Conservation (phyloP, 108 stramenopile genomes). For the Epipyxis sp. region DNA sequence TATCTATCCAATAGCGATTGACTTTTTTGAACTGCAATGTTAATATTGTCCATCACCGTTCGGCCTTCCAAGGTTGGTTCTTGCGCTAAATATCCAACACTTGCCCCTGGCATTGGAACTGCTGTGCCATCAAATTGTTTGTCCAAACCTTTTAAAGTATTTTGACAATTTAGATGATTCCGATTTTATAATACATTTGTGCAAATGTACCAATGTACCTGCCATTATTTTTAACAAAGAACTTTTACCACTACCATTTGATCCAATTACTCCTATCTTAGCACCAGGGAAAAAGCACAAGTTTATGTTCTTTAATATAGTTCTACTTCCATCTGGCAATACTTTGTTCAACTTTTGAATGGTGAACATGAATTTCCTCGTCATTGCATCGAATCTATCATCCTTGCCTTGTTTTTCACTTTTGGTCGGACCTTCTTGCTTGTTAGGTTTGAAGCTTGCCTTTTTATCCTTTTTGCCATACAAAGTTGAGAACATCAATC, state of each 20-base stretch:
- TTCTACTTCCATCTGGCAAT: conserved; percentile 66
- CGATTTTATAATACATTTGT: too few species aligned
- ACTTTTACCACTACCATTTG: conserved; percentile 50
- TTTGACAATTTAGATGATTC: too few species aligned
- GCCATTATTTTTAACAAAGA: conserved; percentile 43
- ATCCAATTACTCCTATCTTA: conserved; percentile 52
- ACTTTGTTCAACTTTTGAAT: conserved; percentile 70
- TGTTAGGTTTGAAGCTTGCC: background rate
- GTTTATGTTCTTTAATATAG: conserved; percentile 35
- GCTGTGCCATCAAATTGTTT: conserved; percentile 78
- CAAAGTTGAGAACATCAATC: background rate
- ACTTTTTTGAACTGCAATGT: conserved; percentile 67
- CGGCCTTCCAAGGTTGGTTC: conserved; percentile 68
- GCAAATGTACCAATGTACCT: too few species aligned
- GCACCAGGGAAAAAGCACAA: conserved; percentile 47
- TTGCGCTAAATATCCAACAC: conserved; percentile 77
- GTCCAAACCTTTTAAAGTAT: too few species aligned
- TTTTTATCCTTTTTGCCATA: background rate
- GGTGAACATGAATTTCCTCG: conserved; percentile 81
- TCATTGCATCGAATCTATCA: conserved; percentile 77
- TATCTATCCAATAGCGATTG: conserved; percentile 69
- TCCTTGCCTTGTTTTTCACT: conserved; percentile 20
- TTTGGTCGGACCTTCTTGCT: background rate
- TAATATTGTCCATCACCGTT: conserved; percentile 77
- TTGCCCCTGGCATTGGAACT: conserved; percentile 72